Base-by-base conservation (phyloP, 2,329 filamentous ascomycete species). In the Diplodia scrobiculata region DNA sequence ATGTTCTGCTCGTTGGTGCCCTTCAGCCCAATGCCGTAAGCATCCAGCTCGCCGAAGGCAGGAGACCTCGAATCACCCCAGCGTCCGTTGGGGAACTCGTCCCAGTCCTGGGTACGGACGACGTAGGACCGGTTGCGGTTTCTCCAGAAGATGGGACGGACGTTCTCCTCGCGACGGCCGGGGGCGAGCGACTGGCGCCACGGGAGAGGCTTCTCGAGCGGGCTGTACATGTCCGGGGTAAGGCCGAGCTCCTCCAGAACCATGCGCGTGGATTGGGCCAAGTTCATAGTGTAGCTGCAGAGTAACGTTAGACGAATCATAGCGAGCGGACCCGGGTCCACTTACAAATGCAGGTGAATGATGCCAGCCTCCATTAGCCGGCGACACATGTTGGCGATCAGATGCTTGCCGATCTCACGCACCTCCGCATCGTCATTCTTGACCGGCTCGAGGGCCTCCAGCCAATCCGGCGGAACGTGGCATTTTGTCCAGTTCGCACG, bases 41-140 rank as follows among this genome's bases (percentile, higher is more conserved):
- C 89, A 78, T 98, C 94, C 63, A 98, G 83, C 78, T 97, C 92
- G 73, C 95, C 95, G 74, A 97, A 99, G 60, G 95, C 95, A 68
- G 95, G 95, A 67, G 94, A 98, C 70, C 95, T 87, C 63, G 93
- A 94, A 78, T 99, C 95, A 79, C 95, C 96, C 95, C 95, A 99
- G 78, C 95, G 90, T 54, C 95, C 95, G 82, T 99, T 99, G 66
- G 95, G 95, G 73, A 97, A 99, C 78, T 99, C 95, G 73, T 99
- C 95, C 95, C 95, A 99, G 72, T 97, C 94, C 76, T 97, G 93
- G 0, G 95, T 99, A 65, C 95, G 91, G 66, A 92, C 88, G 65
- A 99, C 89, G 73, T 99, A 99, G 3, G 93, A 97, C 75, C 95
- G 92, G 79, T 96, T 95, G 67, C 95, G 88, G 80, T 98, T 97